A percentile compares a stretch with the other conserved stretches of the same genome.
These are phyloP conservation scores for Ballota nigra DNA, from an alignment of 257 asterid genomes.

Conservation along the genomic window DNA sequence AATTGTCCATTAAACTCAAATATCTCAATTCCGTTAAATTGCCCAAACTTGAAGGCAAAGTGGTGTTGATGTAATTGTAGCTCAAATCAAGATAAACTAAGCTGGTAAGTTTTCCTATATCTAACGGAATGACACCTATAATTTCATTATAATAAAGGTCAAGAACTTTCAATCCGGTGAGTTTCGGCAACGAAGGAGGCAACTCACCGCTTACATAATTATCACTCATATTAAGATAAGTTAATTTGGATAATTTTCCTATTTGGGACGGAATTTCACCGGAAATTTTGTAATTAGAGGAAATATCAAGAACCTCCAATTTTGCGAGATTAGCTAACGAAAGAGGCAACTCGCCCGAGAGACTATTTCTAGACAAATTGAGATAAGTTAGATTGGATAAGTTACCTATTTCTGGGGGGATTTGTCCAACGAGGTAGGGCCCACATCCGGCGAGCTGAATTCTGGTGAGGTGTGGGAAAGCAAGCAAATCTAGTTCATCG, in stretches of 20 bases:
- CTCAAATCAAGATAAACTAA: neutral
- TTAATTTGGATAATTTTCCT: neutral
- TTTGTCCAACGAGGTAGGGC: neutral
- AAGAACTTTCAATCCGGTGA: neutral
- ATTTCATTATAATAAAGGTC: neutral
- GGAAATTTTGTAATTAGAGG: neutral
- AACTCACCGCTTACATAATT: neutral
- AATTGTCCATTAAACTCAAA: neutral
- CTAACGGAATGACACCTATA: neutral
- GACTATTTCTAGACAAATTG: neutral
- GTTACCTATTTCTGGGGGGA: neutral
- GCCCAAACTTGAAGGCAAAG: neutral
- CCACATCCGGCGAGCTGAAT: neutral
- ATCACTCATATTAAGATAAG: neutral
- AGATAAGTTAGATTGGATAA: neutral
- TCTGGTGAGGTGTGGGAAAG: neutral
- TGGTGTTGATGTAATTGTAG: neutral
- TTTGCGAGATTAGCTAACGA: slow-evolving; percentile 12
- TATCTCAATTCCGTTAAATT: neutral
- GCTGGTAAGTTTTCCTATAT: neutral
- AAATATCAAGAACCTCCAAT: neutral
- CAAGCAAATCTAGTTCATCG: neutral
- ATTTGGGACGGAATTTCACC: neutral
- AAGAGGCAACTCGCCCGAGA: neutral
- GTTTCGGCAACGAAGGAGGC: slow-evolving; percentile 6